Conservation (phyloP, 208 protist genomes). For the Trypanosoma boissoni region DNA sequence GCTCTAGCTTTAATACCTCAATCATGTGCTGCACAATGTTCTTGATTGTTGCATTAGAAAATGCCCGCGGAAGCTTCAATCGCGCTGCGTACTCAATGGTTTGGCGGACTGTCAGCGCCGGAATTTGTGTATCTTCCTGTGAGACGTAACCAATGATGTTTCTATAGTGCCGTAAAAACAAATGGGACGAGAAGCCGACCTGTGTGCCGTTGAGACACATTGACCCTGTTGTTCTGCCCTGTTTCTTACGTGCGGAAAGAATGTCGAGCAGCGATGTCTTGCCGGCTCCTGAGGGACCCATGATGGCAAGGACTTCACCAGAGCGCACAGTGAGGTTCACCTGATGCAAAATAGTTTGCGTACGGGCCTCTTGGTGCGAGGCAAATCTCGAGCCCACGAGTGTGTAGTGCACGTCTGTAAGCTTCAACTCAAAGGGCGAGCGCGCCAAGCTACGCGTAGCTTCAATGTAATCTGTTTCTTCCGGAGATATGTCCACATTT, state of each 20-base stretch:
- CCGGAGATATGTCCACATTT: constrained; percentile 15
- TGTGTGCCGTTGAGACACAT: constrained; percentile 77
- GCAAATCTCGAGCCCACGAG: constrained; percentile 44
- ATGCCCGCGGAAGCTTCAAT: constrained; percentile 84
- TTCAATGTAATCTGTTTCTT: constrained; percentile 34
- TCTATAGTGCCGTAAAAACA: constrained; percentile 46
- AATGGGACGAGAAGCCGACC: constrained; percentile 21
- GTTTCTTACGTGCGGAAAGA: constrained; percentile 72
- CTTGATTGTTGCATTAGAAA: constrained; percentile 64
- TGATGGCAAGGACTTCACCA: constrained; percentile 85
- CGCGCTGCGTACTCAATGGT: constrained; percentile 86
- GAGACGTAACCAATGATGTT: constrained; percentile 91
- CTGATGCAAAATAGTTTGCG: constrained; percentile 57
- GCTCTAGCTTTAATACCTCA: constrained; percentile 57
- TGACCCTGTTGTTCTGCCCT: constrained; percentile 43
- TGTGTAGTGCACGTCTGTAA: constrained; percentile 58
- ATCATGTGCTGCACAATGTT: constrained; percentile 70
- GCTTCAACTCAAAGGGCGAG: constrained; percentile 49
- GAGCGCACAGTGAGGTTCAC: constrained; percentile 74
- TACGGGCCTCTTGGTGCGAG: constrained; percentile 25
- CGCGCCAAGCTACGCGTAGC: constrained; percentile 36
- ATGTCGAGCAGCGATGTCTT: constrained; percentile 91
- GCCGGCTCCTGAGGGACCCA: constrained; percentile 87
- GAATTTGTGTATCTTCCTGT: constrained; percentile 91
- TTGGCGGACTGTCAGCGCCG: constrained; percentile 82